Evolutionary conservation across 2,329 filamentous ascomycete species (phyloP), one percentile per base, ranked within the genome.

Genomic region (Trichoderma polysporum): DNA sequence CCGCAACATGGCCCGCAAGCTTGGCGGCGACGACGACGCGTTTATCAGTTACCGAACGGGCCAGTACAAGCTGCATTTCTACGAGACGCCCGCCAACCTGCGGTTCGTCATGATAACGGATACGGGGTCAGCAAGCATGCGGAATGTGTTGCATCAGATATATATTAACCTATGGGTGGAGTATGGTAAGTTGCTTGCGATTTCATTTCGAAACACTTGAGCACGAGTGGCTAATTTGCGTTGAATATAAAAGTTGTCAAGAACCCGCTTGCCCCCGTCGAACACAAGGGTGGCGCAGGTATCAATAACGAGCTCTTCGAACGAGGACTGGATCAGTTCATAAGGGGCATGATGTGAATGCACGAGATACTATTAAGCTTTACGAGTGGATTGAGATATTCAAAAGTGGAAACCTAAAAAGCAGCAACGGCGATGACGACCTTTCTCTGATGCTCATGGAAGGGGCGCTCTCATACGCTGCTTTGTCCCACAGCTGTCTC

Each of bases 121-220:
- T 80, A 92, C 91, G 41, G 91, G 88, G 71, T 91, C 92, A 67
- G 87, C 91, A 71, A 97, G 93, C 79, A 94, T 99, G 88, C 88
- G 94, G 52, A 93, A 96, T 73, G 94, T 97, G 25, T 81, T 99
- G 74, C 94, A 99, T 77, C 95, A 99, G 84, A 97, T 99, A 70
- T 99, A 97, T 79, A 96, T 97, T 67, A 98, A 97, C 77, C 86
- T 98, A 27, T 99, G 95, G 82, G 94, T 99, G 19, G 95, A 99
- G 82, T 99, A 95, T 74, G 90, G 91, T 93, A 79, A 68, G 84
- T 45, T n/a, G 1, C 53, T 12, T 22, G 27, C 12, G n/a, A 22
- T 19, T 45, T 19, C 39, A n/a, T 41, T 41, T n/a, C 13, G 7
- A 41, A 41, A 17, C 8, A 47, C 2, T 35, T 35, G 6, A 29